Conservation (phyloP, 306 rosid genomes). For the Cucurbita maxima region DNA sequence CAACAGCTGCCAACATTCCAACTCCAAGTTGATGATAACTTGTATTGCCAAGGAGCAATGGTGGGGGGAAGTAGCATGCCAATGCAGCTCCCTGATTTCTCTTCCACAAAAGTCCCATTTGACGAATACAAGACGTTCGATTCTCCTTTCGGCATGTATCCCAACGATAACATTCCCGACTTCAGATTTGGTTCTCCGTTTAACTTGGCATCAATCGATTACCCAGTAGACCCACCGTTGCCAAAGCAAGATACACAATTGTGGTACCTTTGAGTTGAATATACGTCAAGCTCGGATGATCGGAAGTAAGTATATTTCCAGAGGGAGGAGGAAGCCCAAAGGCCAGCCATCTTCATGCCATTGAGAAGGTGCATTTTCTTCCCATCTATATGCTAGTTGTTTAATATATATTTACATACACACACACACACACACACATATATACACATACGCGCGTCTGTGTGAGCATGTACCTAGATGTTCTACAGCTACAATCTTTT, state of each 20-base stretch:
- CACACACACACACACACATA: background rate
- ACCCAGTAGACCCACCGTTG: slow-evolving; percentile 11
- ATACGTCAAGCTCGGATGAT: background rate
- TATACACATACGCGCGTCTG: background rate
- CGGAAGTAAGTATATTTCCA: slow-evolving; percentile 4
- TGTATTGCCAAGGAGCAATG: slow-evolving; percentile 13
- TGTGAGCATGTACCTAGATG: background rate
- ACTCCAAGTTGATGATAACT: slow-evolving; percentile 16
- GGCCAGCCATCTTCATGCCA: background rate
- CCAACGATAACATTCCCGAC: slow-evolving; percentile 10
- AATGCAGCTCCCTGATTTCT: slow-evolving; percentile 9
- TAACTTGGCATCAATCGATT: slow-evolving; percentile 18
- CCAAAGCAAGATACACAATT: slow-evolving; percentile 25
- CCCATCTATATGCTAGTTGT: background rate
- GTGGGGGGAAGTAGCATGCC: slow-evolving; percentile 3
- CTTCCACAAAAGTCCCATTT: slow-evolving; percentile 13
- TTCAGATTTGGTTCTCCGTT: slow-evolving; percentile 22
- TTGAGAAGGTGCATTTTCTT: background rate
- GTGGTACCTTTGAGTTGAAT: slow-evolving; percentile 25
- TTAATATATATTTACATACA: background rate
- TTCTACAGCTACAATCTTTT: background rate
- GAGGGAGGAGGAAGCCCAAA: background rate
- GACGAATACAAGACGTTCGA: slow-evolving; percentile 21
- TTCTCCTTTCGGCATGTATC: slow-evolving; percentile 23
- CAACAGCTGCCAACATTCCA: slow-evolving; percentile 10